phyloP scores from a whole-genome alignment of 495 filamentous ascomycete genomes.

The Aspergillus homomorphus region DNA sequence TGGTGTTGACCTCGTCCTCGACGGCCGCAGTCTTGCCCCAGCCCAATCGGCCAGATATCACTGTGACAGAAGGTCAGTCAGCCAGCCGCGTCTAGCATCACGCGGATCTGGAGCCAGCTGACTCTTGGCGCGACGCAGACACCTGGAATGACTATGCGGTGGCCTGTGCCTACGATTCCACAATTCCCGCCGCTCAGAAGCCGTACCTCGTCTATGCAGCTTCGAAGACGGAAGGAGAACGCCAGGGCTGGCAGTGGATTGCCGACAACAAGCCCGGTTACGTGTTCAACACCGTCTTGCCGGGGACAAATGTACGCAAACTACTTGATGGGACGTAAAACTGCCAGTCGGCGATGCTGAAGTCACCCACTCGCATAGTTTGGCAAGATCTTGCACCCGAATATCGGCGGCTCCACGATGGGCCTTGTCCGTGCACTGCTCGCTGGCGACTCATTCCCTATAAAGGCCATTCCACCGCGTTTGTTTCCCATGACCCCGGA shows the following conservation, averaged over 20 bases:
- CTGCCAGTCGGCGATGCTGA: neutral
- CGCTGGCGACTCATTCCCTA: conserved; percentile 18
- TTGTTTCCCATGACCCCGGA: no score
- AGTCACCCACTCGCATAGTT: conserved; percentile 8
- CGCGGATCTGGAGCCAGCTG: no score
- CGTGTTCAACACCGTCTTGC: conserved; percentile 50
- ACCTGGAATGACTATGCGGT: conserved; percentile 48
- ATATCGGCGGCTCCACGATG: conserved; percentile 24
- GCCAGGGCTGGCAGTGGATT: conserved; percentile 50
- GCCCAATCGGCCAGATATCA: conserved; percentile 5
- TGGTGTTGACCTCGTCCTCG: conserved; percentile 55
- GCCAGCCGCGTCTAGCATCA: neutral
- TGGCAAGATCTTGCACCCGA: conserved; percentile 28
- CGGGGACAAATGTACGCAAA: conserved; percentile 35
- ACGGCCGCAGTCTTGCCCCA: conserved; percentile 33
- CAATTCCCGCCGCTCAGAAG: conserved; percentile 9
- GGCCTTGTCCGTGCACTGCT: conserved; percentile 22
- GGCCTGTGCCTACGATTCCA: conserved; percentile 36
- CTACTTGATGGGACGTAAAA: neutral
- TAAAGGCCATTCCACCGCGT: no score
- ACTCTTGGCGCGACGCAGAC: conserved; percentile 11
- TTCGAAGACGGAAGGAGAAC: conserved; percentile 55
- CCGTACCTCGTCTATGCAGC: conserved; percentile 48
- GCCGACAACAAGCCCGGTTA: conserved; percentile 47
- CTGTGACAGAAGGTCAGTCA: conserved; percentile 2